These are phyloP conservation scores for Lachancea lanzarotensis DNA, from an alignment of 805 yeast species.

Conservation along the genomic window DNA sequence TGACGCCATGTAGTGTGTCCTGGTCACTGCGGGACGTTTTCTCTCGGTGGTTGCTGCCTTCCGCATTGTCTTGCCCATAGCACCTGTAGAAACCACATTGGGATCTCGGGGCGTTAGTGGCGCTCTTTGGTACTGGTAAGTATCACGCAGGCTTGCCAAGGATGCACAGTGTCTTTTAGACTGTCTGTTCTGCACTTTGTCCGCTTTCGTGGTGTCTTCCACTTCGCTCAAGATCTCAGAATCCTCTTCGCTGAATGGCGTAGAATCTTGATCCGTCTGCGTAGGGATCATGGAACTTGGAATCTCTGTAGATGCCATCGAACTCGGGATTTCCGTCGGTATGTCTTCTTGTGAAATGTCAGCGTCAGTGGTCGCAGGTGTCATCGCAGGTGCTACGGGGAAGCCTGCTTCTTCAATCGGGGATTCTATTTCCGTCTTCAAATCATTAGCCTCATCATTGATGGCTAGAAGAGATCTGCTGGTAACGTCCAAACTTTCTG, in stretches of 20 bases:
- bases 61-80: not conserved
- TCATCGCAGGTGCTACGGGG: not conserved
- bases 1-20: conserved; percentile 2
- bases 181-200: not conserved
- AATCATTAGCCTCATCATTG: not conserved
- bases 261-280: conserved; percentile 3
- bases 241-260: conserved; percentile 11
- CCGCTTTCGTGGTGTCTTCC: conserved; percentile 6
- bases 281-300: conserved; percentile 7
- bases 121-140: conserved; percentile 4
- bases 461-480: not conserved
- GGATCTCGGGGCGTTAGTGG: conserved; percentile 2
- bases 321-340: conserved; percentile 27
- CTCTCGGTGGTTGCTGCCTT: not conserved
- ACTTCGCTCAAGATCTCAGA: conserved; percentile 19
- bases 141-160: conserved; percentile 5
- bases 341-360: conserved; percentile 11
- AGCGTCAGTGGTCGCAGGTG: not conserved
- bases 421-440: not conserved
- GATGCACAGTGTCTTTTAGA: conserved; percentile 7
- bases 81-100: not conserved
- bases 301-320: conserved; percentile 19
- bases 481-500: not conserved
- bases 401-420: not conserved
- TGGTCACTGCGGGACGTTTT: not conserved